Base-by-base conservation (phyloP, 75 land plant species). In the Pinus albicaulis region DNA sequence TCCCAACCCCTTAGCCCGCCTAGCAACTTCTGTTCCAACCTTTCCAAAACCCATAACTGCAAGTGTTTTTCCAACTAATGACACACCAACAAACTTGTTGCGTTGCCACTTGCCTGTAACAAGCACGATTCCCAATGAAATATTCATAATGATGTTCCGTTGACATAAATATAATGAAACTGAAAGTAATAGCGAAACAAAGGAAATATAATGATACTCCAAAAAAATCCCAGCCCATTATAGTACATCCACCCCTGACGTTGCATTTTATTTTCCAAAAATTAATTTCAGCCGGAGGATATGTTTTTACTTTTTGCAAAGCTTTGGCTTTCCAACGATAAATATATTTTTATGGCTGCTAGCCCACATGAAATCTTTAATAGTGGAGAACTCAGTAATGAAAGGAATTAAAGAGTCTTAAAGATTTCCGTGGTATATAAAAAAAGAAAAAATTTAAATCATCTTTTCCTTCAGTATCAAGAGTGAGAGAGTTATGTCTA, bases 21-120 rank as follows among this genome's bases (percentile, higher is more conserved):
- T 75, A 7, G 91, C 92, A 57, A 89, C 91, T 64, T 89, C 92
- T n/a, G 91, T 85, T 44, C 92, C 92, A 55, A 89, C 92, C 83
- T 89, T 89, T 19, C 92, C 92, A 77, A 89, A 89, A 12, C 92
- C 92, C 91, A 89, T 82, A 25, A 89, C 83, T 2, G 88, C 91
- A 22, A 89, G 61, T 14, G 92, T 88, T 59, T 89, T 89, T 57
- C 81, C 90, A 56, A 88, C 90, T 7, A 89, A 72, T 0, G 92
- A 89, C 6, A 89, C 92, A 56, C 92, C 92, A n/a, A 82, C 86
- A 72, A 68, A 89, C 81, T 89, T 87, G 82, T 78, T 85, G 1
- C 92, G 74, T 44, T 88, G 88, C 92, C 92, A 89, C 69, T 88
- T 82, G 10, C 91, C 91, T 89, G 83, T 23, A 56, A 74, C 22